Conservation (phyloP, 192 early-diverging fungal species). For the Linnemannia zychae region DNA sequence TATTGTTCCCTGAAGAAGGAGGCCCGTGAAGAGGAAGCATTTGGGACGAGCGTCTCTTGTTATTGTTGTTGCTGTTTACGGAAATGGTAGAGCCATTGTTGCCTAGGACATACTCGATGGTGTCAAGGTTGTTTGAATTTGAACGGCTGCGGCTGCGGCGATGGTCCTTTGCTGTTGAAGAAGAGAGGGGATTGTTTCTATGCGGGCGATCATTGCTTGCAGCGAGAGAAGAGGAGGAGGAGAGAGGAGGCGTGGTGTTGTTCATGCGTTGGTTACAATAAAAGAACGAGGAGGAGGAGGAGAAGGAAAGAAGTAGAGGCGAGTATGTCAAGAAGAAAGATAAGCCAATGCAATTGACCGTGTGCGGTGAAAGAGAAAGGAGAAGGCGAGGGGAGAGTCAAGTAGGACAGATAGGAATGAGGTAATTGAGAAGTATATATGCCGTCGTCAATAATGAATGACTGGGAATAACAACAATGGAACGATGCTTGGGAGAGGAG, state of each 20-base stretch:
- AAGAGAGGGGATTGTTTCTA: constrained; percentile 1
- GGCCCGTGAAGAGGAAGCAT: neutral
- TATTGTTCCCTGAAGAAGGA: neutral
- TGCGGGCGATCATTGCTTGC: constrained; percentile 24
- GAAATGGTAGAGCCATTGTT: neutral
- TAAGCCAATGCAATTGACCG: too few relatives aligned
- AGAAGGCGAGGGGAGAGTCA: neutral
- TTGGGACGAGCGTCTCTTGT: neutral
- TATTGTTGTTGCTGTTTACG: neutral
- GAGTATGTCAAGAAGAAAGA: neutral
- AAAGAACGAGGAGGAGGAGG: neutral
- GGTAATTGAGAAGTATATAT: neutral
- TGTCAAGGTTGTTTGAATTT: constrained; percentile 3
- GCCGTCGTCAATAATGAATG: neutral
- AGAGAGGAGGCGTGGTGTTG: constrained; percentile 19
- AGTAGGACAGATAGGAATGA: neutral
- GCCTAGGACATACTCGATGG: constrained; percentile 2
- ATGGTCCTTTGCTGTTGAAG: neutral
- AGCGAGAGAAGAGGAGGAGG: neutral
- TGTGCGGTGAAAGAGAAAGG: too few relatives aligned
- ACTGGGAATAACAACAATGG: neutral
- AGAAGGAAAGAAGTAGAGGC: neutral
- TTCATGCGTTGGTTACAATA: constrained; percentile 32
- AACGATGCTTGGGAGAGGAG: neutral
- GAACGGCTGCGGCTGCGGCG: constrained; percentile 2